A percentile compares a stretch with the other conserved stretches of the same genome.
phyloP scores from a whole-genome alignment of 805 yeast genomes.

The Ogataea trehaloabstinens region DNA sequence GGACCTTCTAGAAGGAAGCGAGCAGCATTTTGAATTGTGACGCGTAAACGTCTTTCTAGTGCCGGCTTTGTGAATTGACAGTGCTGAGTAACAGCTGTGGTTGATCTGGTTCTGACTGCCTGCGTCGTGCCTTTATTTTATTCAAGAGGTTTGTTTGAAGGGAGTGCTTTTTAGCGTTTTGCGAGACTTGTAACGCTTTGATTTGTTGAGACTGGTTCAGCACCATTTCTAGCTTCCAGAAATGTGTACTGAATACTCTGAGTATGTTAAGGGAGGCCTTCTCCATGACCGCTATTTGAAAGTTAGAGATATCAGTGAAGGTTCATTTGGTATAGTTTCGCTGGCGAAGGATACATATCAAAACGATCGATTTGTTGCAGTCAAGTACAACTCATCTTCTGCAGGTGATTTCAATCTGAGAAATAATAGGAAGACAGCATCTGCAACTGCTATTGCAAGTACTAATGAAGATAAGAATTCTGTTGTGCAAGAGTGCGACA shows the following conservation, averaged over 20 bases:
- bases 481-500: conserved; percentile 1
- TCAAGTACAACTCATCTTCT: conserved; percentile 74
- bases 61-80: no score
- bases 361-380: conserved; percentile 62
- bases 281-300: conserved; percentile 64
- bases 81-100: no score
- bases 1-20: no score
- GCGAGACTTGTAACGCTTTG: no score
- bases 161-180: no score
- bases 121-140: no score
- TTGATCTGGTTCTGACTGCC: no score
- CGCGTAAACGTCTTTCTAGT: no score
- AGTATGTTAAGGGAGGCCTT: conserved; percentile 38
- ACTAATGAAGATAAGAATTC: background rate
- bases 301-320: conserved; percentile 78
- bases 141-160: no score
- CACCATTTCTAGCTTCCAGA: no score
- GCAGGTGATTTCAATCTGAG: conserved; percentile 37
- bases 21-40: no score
- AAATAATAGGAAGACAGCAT: conserved; percentile 5
- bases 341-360: conserved; percentile 69
- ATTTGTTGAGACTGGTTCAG: no score
- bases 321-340: conserved; percentile 90
- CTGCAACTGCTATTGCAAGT: conserved; percentile 3
- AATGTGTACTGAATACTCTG: conserved; percentile 30